These are phyloP conservation scores for Vachellia pachyceras DNA, from an alignment of 306 rosid species.

Conservation along the genomic window DNA sequence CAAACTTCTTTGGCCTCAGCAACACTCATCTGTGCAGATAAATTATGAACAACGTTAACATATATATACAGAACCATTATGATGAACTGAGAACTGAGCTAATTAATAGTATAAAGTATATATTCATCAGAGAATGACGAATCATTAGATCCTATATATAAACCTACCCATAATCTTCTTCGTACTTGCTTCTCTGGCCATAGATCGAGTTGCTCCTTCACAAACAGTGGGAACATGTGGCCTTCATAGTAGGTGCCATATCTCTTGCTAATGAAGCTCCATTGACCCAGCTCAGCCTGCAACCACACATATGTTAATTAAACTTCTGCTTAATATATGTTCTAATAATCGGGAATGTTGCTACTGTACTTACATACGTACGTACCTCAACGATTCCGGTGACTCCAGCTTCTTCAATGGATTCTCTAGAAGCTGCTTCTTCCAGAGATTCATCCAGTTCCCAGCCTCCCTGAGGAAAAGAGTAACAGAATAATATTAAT, in stretches of 20 bases:
- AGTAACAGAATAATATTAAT: background rate
- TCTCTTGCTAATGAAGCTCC: constrained; percentile 93
- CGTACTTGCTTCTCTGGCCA: constrained; percentile 92
- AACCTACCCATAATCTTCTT: constrained; percentile 80
- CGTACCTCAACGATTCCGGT: constrained; percentile 78
- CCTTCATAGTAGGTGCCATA: constrained; percentile 87
- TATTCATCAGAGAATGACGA: background rate
- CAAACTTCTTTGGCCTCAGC: constrained; percentile 84
- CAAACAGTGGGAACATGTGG: constrained; percentile 88
- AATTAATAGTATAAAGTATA: too few species aligned
- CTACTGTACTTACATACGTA: background rate
- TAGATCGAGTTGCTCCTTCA: constrained; percentile 81
- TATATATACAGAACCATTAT: background rate
- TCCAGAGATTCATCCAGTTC: constrained; percentile 93
- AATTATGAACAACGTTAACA: constrained; percentile 3
- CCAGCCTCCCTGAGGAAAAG: constrained; percentile 81
- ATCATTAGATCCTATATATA: background rate
- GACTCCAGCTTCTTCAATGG: constrained; percentile 97
- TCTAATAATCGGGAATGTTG: background rate
- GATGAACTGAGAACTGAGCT: background rate
- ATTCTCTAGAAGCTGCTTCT: constrained; percentile 92
- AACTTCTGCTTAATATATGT: background rate
- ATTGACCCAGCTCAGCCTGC: constrained; percentile 85
- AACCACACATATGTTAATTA: too few species aligned
- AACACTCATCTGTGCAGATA: constrained; percentile 62